Percentiles rank a stretch among this genome's conserved stretches.
Evolutionary conservation across 176 grass and related monocot genomes (phyloP).

Genomic region (Zoysia japonica): DNA sequence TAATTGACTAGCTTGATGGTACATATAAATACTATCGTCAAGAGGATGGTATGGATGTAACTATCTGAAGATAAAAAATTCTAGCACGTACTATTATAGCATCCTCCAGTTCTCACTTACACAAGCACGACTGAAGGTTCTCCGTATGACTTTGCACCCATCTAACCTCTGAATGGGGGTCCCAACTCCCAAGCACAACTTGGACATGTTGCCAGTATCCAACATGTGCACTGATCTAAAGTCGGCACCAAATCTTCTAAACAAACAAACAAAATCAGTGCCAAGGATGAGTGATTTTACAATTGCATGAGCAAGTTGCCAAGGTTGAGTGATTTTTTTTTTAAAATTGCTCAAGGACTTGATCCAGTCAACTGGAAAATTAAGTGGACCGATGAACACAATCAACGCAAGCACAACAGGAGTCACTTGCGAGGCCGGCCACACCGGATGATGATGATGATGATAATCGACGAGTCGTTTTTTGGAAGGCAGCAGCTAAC

Average conservation of each 20-base stretch:
- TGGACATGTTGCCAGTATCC: not conserved
- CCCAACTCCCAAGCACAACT: not conserved
- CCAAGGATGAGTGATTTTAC: conserved; percentile 10
- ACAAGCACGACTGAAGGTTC: not conserved
- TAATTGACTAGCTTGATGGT: too few species aligned
- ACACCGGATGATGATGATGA: not conserved
- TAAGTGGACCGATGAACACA: too few species aligned
- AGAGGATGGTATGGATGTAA: too few species aligned
- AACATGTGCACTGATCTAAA: conserved; percentile 41
- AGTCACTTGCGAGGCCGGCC: conserved; percentile 17
- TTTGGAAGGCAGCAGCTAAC: not conserved
- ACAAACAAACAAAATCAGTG: not conserved
- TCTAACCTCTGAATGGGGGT: not conserved
- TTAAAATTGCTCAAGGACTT: not conserved
- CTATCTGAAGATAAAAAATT: too few species aligned
- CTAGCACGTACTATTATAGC: too few species aligned
- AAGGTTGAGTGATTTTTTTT: not conserved
- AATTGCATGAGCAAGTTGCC: not conserved
- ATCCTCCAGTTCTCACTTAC: too few species aligned
- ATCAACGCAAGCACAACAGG: not conserved
- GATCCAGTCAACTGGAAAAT: too few species aligned
- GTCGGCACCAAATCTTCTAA: conserved; percentile 4
- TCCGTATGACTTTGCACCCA: not conserved
- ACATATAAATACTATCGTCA: too few species aligned
- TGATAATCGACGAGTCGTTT: too few species aligned